Evolutionary conservation across 202 grass and related monocot species (phyloP).

Genomic region (Zoysia matrella): DNA sequence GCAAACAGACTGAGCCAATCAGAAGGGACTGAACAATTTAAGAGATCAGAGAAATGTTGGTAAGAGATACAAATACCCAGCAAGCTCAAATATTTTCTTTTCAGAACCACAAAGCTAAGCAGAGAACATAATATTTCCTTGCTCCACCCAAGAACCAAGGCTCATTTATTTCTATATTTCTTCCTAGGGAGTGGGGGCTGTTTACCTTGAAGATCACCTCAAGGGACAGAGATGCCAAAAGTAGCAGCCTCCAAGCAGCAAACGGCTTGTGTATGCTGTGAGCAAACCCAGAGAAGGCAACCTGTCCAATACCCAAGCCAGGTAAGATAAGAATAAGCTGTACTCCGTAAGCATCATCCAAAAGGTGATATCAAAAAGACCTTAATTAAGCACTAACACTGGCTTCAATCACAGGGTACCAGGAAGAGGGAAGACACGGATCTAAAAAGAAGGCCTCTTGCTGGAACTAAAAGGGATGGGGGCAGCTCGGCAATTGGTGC

Average conservation of each 20-base stretch:
- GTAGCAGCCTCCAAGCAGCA: slow-evolving; percentile 36
- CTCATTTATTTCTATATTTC: slow-evolving; percentile 13
- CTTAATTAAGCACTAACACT: slow-evolving; percentile 42
- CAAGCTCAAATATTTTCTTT: background rate
- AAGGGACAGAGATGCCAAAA: slow-evolving; percentile 32
- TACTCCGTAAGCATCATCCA: slow-evolving; percentile 45
- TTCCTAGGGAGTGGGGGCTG: slow-evolving; percentile 17
- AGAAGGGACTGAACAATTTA: slow-evolving; percentile 5
- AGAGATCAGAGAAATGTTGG: background rate
- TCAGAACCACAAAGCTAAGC: background rate
- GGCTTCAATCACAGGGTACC: slow-evolving; percentile 48
- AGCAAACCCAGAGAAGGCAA: slow-evolving; percentile 41
- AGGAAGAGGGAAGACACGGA: slow-evolving; percentile 47
- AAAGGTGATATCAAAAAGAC: slow-evolving; percentile 42
- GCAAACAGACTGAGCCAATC: background rate
- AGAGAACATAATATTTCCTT: slow-evolving; percentile 26
- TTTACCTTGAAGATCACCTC: slow-evolving; percentile 47
- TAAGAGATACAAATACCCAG: background rate
- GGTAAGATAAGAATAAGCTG: slow-evolving; percentile 42
- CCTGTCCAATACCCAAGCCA: slow-evolving; percentile 42
- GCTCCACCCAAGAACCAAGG: slow-evolving; percentile 28
- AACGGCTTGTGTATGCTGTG: slow-evolving; percentile 20
- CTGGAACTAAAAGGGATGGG: slow-evolving; percentile 33
- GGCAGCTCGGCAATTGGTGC: slow-evolving; percentile 38
- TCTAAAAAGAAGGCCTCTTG: slow-evolving; percentile 45